phyloP scores from a whole-genome alignment of 2,329 filamentous ascomycete species.

The Aureobasidium sp. region DNA sequence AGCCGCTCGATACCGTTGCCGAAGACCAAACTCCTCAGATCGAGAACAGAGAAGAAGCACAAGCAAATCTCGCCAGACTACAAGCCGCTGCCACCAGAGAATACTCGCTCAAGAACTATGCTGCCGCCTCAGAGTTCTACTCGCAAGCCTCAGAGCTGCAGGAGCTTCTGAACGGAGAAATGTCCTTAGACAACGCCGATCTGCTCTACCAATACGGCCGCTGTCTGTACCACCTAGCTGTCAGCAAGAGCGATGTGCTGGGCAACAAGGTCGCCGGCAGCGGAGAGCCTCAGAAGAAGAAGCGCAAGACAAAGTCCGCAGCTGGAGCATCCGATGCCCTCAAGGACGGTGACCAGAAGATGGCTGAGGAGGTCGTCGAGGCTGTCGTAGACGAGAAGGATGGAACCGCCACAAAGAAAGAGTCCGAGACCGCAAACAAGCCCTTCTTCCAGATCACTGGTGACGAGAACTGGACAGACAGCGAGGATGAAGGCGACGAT shows the following conservation, averaged over 20 bases:
- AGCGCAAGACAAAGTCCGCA: slow-evolving; percentile 21
- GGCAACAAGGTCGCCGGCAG: slow-evolving; percentile 64
- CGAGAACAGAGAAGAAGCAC: slow-evolving; percentile 3
- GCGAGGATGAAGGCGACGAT: slow-evolving; percentile 51
- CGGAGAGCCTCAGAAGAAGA: slow-evolving; percentile 40
- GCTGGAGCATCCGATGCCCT: slow-evolving; percentile 22
- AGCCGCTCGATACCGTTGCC: neutral
- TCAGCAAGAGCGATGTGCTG: slow-evolving; percentile 89
- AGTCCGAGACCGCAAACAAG: slow-evolving; percentile 49
- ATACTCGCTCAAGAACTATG: slow-evolving; percentile 83
- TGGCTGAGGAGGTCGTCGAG: slow-evolving; percentile 32
- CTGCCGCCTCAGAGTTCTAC: slow-evolving; percentile 77
- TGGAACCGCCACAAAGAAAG: slow-evolving; percentile 28
- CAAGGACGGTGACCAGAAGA: slow-evolving; percentile 30
- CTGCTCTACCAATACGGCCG: slow-evolving; percentile 91
- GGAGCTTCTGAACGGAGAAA: slow-evolving; percentile 84
- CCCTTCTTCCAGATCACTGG: slow-evolving; percentile 86
- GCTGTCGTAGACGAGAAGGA: slow-evolving; percentile 37
- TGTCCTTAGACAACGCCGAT: slow-evolving; percentile 82
- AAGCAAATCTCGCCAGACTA: slow-evolving; percentile 44
- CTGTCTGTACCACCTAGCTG: slow-evolving; percentile 85
- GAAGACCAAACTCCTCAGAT: neutral
- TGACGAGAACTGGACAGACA: slow-evolving; percentile 88
- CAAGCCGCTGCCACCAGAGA: slow-evolving; percentile 72
- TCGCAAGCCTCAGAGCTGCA: slow-evolving; percentile 84